These are phyloP conservation scores for Dalechampia spathulata DNA, from an alignment of 441 rosid genomes.

Conservation along the genomic window DNA sequence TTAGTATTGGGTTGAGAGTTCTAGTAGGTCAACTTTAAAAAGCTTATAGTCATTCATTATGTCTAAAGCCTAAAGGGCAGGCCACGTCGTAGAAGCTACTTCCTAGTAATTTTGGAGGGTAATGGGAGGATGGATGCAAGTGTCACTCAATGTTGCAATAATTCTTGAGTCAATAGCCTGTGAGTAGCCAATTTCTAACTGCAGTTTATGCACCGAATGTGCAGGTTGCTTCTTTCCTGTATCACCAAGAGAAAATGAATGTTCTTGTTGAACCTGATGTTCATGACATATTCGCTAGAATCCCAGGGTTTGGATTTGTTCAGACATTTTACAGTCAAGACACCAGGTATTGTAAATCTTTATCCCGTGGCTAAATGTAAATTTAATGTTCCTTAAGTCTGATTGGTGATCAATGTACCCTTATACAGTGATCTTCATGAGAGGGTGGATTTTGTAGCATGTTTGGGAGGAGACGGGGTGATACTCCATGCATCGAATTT, in stretches of 20 bases:
- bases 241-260: slow-evolving; percentile 93
- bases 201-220: slow-evolving; percentile 12
- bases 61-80: too few species aligned
- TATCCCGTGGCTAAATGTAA: slow-evolving; percentile 6
- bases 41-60: too few species aligned
- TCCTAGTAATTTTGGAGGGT: too few species aligned
- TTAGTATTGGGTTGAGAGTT: background rate
- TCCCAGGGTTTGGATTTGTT: slow-evolving; percentile 95
- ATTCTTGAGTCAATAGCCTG: too few species aligned
- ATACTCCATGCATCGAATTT: slow-evolving; percentile 93
- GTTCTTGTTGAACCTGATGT: slow-evolving; percentile 97
- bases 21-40: background rate
- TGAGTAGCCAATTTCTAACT: background rate
- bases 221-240: slow-evolving; percentile 88
- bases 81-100: too few species aligned
- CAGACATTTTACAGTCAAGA: slow-evolving; percentile 98
- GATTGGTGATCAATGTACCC: slow-evolving; percentile 9
- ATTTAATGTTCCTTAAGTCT: slow-evolving; percentile 11
- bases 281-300: slow-evolving; percentile 94
- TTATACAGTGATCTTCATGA: slow-evolving; percentile 83
- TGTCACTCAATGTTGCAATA: too few species aligned
- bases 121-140: too few species aligned
- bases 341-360: slow-evolving; percentile 53
- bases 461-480: slow-evolving; percentile 98
- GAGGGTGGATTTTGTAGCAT: slow-evolving; percentile 95